These are phyloP conservation scores for Maudiozyma barnettii DNA, from an alignment of 805 yeast species.

Conservation along the genomic window DNA sequence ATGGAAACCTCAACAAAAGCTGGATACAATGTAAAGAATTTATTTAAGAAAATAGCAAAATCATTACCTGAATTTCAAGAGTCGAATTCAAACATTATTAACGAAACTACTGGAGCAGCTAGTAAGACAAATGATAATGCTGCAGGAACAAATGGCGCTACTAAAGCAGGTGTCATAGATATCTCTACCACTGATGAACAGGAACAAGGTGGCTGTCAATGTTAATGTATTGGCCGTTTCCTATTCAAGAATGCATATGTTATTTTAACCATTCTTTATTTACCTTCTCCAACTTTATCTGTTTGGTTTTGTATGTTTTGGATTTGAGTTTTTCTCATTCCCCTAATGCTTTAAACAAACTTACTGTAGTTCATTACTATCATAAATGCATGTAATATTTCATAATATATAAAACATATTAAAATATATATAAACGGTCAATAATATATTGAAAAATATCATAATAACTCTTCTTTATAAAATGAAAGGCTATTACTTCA, in stretches of 20 bases:
- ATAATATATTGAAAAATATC: too few relatives aligned
- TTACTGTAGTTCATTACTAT: background rate
- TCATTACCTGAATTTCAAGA: constrained; percentile 75
- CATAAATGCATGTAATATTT: constrained; percentile 3
- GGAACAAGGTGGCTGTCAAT: constrained; percentile 34
- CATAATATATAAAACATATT: background rate
- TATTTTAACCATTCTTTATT: too few relatives aligned
- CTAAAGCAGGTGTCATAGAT: constrained; percentile 35
- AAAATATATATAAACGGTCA: background rate
- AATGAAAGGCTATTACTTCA: background rate
- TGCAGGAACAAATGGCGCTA: constrained; percentile 8
- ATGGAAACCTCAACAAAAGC: constrained; percentile 93
- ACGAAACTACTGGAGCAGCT: constrained; percentile 19
- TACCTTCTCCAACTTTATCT: too few relatives aligned
- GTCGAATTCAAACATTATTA: constrained; percentile 17
- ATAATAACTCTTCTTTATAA: background rate
- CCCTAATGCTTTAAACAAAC: background rate
- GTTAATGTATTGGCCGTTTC: constrained; percentile 15
- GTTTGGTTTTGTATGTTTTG: too few relatives aligned
- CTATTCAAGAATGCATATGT: too few relatives aligned
- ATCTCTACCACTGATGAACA: constrained; percentile 32
- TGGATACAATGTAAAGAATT: constrained; percentile 83
- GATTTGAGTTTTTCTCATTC: too few relatives aligned
- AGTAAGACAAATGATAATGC: constrained; percentile 25
- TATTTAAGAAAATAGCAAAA: constrained; percentile 86